These are phyloP conservation scores for Wolfiporia cocos DNA, from an alignment of 1,284 basidiomycete genomes.

Conservation along the genomic window DNA sequence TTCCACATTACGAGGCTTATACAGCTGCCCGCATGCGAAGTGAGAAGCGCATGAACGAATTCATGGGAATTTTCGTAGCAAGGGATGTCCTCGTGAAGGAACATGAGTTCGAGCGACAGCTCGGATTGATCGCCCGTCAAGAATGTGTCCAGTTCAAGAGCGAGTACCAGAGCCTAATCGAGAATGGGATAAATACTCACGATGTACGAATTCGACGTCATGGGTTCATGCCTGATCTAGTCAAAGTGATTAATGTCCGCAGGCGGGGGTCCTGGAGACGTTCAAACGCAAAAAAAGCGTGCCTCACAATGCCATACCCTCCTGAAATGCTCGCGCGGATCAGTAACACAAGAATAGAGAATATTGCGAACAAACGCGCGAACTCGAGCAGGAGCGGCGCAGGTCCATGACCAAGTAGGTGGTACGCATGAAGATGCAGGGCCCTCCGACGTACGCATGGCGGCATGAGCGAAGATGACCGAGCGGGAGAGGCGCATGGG, in stretches of 20 bases:
- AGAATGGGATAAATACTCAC: constrained; percentile 46
- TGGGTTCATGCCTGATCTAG: too few species aligned
- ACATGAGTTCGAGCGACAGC: constrained; percentile 42
- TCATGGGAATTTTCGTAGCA: constrained; percentile 28
- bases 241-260: too few species aligned
- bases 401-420: constrained; percentile 53
- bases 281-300: constrained; percentile 34
- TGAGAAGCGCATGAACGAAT: constrained; percentile 35
- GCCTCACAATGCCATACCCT: constrained; percentile 37
- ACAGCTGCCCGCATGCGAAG: constrained; percentile 38
- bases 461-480: constrained; percentile 47
- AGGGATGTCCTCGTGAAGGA: constrained; percentile 47
- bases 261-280: constrained; percentile 24
- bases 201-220: too few species aligned
- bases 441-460: constrained; percentile 58
- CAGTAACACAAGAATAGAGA: constrained; percentile 49
- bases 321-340: constrained; percentile 42
- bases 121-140: constrained; percentile 19
- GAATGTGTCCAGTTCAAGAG: constrained; percentile 18
- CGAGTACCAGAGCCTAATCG: constrained; percentile 15
- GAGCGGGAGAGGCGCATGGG: constrained; percentile 39
- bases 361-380: constrained; percentile 56
- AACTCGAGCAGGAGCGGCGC: constrained; percentile 47
- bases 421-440: constrained; percentile 37
- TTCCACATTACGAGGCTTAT: constrained; percentile 65